These are phyloP conservation scores for Fusarium sp. DNA, from an alignment of 2,329 filamentous ascomycete species.

Conservation along the genomic window DNA sequence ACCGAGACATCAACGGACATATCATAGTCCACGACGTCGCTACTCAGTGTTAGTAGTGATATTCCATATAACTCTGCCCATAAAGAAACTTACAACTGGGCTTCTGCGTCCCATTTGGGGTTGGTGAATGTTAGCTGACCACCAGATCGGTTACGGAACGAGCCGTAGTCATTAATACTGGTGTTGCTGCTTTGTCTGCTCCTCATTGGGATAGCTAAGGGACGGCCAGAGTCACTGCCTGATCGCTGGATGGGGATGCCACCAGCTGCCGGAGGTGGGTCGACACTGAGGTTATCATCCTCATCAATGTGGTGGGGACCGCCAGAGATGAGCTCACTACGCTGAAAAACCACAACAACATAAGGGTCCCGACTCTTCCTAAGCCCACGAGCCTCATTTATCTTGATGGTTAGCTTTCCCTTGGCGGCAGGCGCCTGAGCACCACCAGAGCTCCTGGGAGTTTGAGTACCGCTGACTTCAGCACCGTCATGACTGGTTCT, in stretches of 20 bases:
- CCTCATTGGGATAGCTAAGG: constrained; percentile 96
- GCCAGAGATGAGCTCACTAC: constrained; percentile 94
- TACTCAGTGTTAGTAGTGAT: constrained; percentile 54
- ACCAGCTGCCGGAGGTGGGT: constrained; percentile 61
- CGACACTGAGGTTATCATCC: constrained; percentile 63
- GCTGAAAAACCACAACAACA: constrained; percentile 95
- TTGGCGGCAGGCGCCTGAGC: constrained; percentile 78
- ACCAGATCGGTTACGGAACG: constrained; percentile 69
- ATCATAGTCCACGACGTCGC: constrained; percentile 92
- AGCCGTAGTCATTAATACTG: constrained; percentile 76
- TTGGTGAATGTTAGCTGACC: constrained; percentile 74
- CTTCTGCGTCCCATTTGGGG: constrained; percentile 96
- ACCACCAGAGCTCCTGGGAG: constrained; percentile 60
- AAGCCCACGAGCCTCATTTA: constrained; percentile 85
- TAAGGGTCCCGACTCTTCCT: constrained; percentile 90
- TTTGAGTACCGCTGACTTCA: constrained; percentile 65
- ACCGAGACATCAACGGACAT: constrained; percentile 93
- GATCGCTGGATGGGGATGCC: constrained; percentile 74
- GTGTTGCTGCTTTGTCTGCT: constrained; percentile 98
- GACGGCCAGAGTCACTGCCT: constrained; percentile 82
- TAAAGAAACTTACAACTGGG: constrained; percentile 80
- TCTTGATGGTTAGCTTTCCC: constrained; percentile 90
- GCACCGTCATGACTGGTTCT: constrained; percentile 58
- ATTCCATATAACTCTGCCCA: not conserved
- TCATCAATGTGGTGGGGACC: constrained; percentile 77